phyloP scores from a whole-genome alignment of 257 asterid species.

The Voacanga thouarsii region DNA sequence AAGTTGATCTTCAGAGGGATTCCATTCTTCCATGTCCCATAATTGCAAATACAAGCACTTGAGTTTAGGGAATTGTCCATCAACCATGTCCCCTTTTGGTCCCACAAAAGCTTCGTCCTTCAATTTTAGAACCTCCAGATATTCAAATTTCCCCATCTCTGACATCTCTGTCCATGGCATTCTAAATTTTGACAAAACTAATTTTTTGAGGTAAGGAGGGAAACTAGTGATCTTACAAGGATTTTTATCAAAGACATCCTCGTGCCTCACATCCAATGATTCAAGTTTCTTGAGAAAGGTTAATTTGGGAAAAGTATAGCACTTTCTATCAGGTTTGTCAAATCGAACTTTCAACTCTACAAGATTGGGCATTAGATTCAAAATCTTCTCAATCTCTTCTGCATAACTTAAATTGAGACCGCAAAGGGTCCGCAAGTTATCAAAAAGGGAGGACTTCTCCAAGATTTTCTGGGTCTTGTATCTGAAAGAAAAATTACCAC shows the following conservation, averaged over 20 bases:
- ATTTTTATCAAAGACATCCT: no score
- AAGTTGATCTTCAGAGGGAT: not conserved
- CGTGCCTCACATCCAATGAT: not conserved
- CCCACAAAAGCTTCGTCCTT: not conserved
- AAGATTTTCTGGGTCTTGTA: not conserved
- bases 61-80: slow-evolving; percentile 1
- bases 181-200: not conserved
- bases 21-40: not conserved
- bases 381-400: not conserved
- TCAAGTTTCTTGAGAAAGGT: slow-evolving; percentile 11
- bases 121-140: slow-evolving; percentile 7
- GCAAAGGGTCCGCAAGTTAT: not conserved
- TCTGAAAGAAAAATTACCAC: not conserved
- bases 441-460: not conserved
- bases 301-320: not conserved
- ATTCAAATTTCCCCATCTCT: not conserved
- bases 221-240: not conserved
- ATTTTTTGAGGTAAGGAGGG: not conserved
- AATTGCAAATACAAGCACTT: not conserved
- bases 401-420: not conserved
- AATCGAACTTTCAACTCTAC: not conserved
- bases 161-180: not conserved
- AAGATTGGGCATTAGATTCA: slow-evolving; percentile 2
- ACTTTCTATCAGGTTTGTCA: not conserved
- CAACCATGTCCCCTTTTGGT: not conserved